These are phyloP conservation scores for Simplicillium sp. DNA, from an alignment of 2,329 filamentous ascomycete genomes.

Conservation along the genomic window DNA sequence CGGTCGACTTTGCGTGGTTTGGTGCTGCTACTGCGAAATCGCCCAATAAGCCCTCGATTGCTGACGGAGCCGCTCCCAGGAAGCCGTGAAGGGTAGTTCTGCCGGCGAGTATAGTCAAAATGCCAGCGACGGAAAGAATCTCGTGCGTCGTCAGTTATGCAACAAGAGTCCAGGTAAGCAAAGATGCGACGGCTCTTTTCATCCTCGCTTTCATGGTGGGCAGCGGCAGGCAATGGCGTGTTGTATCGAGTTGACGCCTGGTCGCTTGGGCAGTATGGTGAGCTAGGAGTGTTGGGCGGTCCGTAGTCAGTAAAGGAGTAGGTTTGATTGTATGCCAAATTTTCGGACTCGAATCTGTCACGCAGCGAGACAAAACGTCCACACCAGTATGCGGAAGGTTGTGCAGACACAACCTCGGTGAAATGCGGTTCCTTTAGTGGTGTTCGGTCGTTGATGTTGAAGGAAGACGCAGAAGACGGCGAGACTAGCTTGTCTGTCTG, in stretches of 20 bases:
- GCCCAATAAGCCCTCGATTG: constrained; percentile 16
- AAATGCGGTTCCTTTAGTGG: constrained; percentile 12
- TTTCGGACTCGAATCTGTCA: constrained; percentile 31
- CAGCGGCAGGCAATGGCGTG: neutral
- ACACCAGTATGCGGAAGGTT: constrained; percentile 47
- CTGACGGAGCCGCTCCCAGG: constrained; percentile 25
- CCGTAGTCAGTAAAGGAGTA: neutral
- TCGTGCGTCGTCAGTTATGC: constrained; percentile 36
- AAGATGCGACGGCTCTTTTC: constrained; percentile 34
- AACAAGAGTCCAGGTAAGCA: constrained; percentile 33
- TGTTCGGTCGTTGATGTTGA: neutral
- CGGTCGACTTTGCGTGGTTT: constrained; percentile 2
- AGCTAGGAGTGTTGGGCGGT: neutral
- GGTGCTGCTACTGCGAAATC: constrained; percentile 14
- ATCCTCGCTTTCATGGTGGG: constrained; percentile 25
- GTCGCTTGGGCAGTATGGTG: neutral
- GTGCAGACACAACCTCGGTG: constrained; percentile 27
- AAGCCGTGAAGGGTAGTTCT: constrained; percentile 26
- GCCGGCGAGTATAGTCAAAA: constrained; percentile 33
- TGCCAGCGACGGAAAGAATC: constrained; percentile 39
- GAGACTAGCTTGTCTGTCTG: neutral
- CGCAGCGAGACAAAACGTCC: constrained; percentile 50
- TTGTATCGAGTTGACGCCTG: constrained; percentile 11
- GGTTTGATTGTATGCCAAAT: neutral
- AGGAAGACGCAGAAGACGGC: constrained; percentile 8